These are phyloP conservation scores for Saksenaea oblongispora DNA, from an alignment of 371 early-diverging fungal genomes.

Conservation along the genomic window DNA sequence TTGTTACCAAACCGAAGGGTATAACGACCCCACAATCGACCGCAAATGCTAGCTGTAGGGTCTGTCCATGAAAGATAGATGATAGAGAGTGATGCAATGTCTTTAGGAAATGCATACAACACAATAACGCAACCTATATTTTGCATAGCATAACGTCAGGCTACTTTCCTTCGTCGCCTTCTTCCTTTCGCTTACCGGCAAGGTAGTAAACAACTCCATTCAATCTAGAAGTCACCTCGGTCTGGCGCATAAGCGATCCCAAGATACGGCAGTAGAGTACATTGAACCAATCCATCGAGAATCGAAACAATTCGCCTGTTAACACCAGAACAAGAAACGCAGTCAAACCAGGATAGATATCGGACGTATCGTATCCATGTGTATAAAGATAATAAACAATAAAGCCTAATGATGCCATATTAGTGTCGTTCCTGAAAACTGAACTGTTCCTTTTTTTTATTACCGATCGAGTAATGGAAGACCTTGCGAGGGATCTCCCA, in stretches of 20 bases:
- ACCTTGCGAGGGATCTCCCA: conserved; percentile 58
- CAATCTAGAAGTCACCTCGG: conserved; percentile 36
- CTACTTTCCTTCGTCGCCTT: not conserved
- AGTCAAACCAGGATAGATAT: conserved; percentile 34
- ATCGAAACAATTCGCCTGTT: conserved; percentile 46
- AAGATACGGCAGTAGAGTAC: conserved; percentile 41
- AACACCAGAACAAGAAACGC: conserved; percentile 31
- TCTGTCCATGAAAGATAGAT: conserved; percentile 59
- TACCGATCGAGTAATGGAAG: conserved; percentile 58
- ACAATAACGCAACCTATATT: conserved; percentile 47
- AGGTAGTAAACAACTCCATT: conserved; percentile 60
- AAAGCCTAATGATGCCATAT: conserved; percentile 36
- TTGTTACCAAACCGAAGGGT: conserved; percentile 49
- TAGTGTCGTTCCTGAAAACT: not conserved
- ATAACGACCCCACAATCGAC: conserved; percentile 52
- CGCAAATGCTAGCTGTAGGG: conserved; percentile 55
- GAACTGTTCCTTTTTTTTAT: not conserved
- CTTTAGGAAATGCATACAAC: conserved; percentile 43
- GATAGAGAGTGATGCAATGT: conserved; percentile 56
- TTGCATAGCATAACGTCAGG: not conserved
- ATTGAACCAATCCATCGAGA: conserved; percentile 47
- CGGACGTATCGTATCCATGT: conserved; percentile 27
- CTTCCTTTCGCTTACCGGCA: conserved; percentile 30
- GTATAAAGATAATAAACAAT: conserved; percentile 40
- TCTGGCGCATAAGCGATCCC: conserved; percentile 54